Conservation (phyloP, 345 rosid genomes). For the Camelina sativa region DNA sequence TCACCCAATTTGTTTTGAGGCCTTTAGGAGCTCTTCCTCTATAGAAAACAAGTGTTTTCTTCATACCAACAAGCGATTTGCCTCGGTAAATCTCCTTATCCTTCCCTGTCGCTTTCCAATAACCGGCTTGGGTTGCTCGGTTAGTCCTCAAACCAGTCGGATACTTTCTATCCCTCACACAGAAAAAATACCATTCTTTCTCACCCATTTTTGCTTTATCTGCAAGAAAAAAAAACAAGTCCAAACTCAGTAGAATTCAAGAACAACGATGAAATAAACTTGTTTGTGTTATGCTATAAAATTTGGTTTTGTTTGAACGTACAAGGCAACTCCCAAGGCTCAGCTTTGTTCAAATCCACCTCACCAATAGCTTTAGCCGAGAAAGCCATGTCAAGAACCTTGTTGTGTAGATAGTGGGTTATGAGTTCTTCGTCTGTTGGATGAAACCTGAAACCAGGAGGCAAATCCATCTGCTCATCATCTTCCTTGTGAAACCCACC, state of each 20-base stretch:
- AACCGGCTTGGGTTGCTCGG: conserved; percentile 88
- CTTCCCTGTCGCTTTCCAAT: conserved; percentile 97
- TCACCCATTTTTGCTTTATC: conserved; percentile 98
- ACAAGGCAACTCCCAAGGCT: conserved; percentile 98
- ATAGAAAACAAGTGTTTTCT: conserved; percentile 91
- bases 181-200: conserved; percentile 96
- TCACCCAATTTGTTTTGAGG: conserved; percentile 84
- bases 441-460: conserved; percentile 92
- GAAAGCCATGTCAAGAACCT: conserved; percentile 66
- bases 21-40: conserved; percentile 94
- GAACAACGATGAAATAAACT: neutral
- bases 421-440: conserved; percentile 98
- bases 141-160: conserved; percentile 90
- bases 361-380: conserved; percentile 81
- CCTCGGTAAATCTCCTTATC: conserved; percentile 80
- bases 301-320: conserved; percentile 42
- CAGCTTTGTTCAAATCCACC: conserved; percentile 93
- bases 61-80: conserved; percentile 87
- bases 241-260: neutral
- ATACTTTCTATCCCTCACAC: conserved; percentile 85
- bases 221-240: neutral
- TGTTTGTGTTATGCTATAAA: neutral
- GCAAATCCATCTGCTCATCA: conserved; percentile 71
- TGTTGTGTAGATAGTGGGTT: conserved; percentile 70
- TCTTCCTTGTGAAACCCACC: conserved; percentile 58